These are phyloP conservation scores for Sugiyamaella floridensis DNA, from an alignment of 805 yeast species.

Conservation along the genomic window DNA sequence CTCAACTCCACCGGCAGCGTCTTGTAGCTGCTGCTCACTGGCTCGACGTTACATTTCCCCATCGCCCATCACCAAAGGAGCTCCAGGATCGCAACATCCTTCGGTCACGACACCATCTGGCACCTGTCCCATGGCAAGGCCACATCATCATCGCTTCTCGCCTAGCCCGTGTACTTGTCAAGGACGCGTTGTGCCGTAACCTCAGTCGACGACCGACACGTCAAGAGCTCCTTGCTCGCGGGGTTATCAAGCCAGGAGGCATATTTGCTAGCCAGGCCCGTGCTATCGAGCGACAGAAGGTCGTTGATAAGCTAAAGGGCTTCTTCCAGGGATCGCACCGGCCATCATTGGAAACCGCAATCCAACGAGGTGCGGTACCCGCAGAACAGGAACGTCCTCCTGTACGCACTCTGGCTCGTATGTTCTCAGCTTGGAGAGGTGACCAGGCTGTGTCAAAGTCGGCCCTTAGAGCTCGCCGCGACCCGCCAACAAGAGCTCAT, in stretches of 20 bases:
- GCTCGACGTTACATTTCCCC: slow-evolving; percentile 13
- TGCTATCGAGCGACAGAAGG: slow-evolving; percentile 22
- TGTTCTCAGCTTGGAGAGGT: slow-evolving; percentile 13
- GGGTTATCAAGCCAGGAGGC: slow-evolving; percentile 20
- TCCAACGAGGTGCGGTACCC: slow-evolving; percentile 12
- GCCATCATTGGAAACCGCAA: slow-evolving; percentile 16
- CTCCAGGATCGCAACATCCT: slow-evolving; percentile 22
- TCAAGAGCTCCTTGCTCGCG: slow-evolving; percentile 23
- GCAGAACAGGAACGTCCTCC: slow-evolving; percentile 9
- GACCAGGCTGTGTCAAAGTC: not conserved
- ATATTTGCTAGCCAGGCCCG: slow-evolving; percentile 14
- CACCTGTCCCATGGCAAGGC: slow-evolving; percentile 18
- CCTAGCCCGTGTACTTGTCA: slow-evolving; percentile 16
- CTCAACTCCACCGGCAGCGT: slow-evolving; percentile 18
- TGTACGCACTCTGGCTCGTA: slow-evolving; percentile 16
- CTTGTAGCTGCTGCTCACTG: slow-evolving; percentile 16
- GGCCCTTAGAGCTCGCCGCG: slow-evolving; percentile 1
- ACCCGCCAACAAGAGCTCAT: slow-evolving; percentile 21
- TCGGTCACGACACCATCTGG: slow-evolving; percentile 14
- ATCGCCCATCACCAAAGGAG: slow-evolving; percentile 21
- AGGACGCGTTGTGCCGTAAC: slow-evolving; percentile 19
- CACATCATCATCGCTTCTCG: slow-evolving; percentile 13
- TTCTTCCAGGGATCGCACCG: slow-evolving; percentile 16
- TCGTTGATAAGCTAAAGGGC: slow-evolving; percentile 18
- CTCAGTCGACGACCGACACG: slow-evolving; percentile 22